phyloP scores from a whole-genome alignment of 306 rosid genomes.

The Gastrolobium villosum region DNA sequence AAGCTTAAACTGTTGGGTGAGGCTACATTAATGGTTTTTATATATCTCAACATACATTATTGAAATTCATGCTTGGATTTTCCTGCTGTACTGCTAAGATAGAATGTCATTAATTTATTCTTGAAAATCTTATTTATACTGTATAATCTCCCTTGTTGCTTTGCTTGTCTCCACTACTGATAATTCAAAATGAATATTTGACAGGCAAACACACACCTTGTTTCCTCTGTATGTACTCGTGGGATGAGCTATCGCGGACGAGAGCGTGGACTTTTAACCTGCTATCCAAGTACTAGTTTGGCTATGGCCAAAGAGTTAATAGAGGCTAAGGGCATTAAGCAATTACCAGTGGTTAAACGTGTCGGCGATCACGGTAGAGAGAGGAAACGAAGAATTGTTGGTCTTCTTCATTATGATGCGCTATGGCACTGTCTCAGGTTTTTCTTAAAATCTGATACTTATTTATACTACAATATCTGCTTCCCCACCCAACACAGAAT shows the following conservation, averaged over 20 bases:
- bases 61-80: too few relatives aligned
- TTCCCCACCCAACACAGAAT: not conserved
- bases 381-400: constrained; percentile 75
- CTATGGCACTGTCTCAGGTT: constrained; percentile 85
- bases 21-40: too few relatives aligned
- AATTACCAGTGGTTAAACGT: constrained; percentile 92
- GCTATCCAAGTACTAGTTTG: constrained; percentile 82
- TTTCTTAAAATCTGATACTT: constrained; percentile 41
- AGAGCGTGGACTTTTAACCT: constrained; percentile 84
- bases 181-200: constrained; percentile 39
- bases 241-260: constrained; percentile 84
- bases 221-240: constrained; percentile 88
- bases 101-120: too few relatives aligned
- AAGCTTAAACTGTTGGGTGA: too few relatives aligned
- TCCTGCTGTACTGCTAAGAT: too few relatives aligned
- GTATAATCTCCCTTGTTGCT: too few relatives aligned
- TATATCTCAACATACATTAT: too few relatives aligned
- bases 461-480: constrained; percentile 15
- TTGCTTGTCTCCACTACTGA: constrained; percentile 34
- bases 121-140: too few relatives aligned
- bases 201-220: constrained; percentile 73
- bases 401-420: constrained; percentile 83
- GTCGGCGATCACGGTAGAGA: constrained; percentile 57
- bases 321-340: constrained; percentile 95
- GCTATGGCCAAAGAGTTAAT: constrained; percentile 91